A percentile compares a stretch with the other conserved stretches of the same genome.
Evolutionary conservation across 345 rosid species (phyloP).

Genomic region (Nasturtium officinale): DNA sequence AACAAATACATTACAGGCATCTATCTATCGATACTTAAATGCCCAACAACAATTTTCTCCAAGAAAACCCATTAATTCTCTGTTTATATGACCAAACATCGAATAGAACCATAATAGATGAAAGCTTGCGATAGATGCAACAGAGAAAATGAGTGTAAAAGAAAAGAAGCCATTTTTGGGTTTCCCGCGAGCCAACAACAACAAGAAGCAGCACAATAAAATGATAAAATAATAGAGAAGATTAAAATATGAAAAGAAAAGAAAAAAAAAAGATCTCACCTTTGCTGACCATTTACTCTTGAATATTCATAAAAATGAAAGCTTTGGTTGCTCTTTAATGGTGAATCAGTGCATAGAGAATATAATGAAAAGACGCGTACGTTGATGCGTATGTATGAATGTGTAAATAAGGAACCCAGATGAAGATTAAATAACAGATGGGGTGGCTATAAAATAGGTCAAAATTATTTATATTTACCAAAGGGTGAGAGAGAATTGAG

Average conservation of each 20-base stretch:
- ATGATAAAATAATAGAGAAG: conserved; percentile 12
- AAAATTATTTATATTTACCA: conserved; percentile 44
- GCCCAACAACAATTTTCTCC: conserved; percentile 32
- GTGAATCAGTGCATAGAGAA: conserved; percentile 38
- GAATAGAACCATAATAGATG: conserved; percentile 3
- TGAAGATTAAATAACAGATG: conserved; percentile 38
- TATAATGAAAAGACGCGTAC: conserved; percentile 31
- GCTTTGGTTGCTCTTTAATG: conserved; percentile 44
- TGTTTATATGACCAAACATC: conserved; percentile 10
- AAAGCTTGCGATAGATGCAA: not conserved
- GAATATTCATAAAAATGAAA: conserved; percentile 51
- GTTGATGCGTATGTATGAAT: conserved; percentile 35
- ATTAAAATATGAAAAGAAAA: conserved; percentile 9
- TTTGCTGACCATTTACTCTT: conserved; percentile 49
- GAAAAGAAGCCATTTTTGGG: conserved; percentile 14
- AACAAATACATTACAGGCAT: conserved; percentile 34
- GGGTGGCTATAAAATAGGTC: conserved; percentile 38
- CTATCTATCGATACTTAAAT: conserved; percentile 13
- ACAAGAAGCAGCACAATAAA: conserved; percentile 4
- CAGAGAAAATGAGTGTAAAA: not conserved
- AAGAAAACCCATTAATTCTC: conserved; percentile 2
- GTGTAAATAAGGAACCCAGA: conserved; percentile 47
- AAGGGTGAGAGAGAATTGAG: conserved; percentile 47
- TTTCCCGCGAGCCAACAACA: conserved; percentile 22
- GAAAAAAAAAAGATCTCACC: conserved; percentile 46